Conservation (phyloP, 1,139 yeast species). For the Blastobotrys malaysiensis region DNA sequence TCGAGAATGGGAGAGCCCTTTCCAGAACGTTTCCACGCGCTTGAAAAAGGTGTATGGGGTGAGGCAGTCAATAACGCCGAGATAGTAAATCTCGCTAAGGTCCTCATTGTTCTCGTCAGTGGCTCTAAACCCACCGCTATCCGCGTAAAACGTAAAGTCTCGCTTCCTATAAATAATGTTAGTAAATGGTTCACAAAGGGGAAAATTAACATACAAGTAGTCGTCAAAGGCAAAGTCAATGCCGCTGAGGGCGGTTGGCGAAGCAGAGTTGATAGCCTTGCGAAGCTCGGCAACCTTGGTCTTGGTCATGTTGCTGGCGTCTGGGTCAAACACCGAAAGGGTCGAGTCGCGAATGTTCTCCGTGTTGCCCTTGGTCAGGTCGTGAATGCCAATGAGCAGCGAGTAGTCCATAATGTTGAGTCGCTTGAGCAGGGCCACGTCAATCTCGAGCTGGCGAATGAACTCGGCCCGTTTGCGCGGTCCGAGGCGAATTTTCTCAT, state of each 20-base stretch:
- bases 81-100: conserved; percentile 66
- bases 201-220: conserved; percentile 10
- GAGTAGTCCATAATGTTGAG: conserved; percentile 95
- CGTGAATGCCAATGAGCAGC: conserved; percentile 80
- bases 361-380: conserved; percentile 53
- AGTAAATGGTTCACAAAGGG: neutral
- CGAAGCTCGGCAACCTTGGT: conserved; percentile 34
- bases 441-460: conserved; percentile 64
- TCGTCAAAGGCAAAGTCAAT: conserved; percentile 31
- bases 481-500: conserved; percentile 63
- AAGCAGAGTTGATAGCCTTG: conserved; percentile 34
- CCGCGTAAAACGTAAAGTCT: conserved; percentile 59
- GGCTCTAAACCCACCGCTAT: conserved; percentile 82
- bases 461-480: conserved; percentile 58
- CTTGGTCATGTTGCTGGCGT: conserved; percentile 22
- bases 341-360: conserved; percentile 37
- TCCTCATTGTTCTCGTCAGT: conserved; percentile 63
- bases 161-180: conserved; percentile 12
- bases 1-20: conserved; percentile 65
- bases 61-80: conserved; percentile 92
- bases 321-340: conserved; percentile 36
- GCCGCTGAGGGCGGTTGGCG: conserved; percentile 34
- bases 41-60: conserved; percentile 78
- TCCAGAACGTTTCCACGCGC: conserved; percentile 79
- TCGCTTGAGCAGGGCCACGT: conserved; percentile 64